Evolutionary conservation across 2,329 filamentous ascomycete genomes (phyloP), one percentile per base, ranked within the genome.

Genomic region (Alternaria sp.): DNA sequence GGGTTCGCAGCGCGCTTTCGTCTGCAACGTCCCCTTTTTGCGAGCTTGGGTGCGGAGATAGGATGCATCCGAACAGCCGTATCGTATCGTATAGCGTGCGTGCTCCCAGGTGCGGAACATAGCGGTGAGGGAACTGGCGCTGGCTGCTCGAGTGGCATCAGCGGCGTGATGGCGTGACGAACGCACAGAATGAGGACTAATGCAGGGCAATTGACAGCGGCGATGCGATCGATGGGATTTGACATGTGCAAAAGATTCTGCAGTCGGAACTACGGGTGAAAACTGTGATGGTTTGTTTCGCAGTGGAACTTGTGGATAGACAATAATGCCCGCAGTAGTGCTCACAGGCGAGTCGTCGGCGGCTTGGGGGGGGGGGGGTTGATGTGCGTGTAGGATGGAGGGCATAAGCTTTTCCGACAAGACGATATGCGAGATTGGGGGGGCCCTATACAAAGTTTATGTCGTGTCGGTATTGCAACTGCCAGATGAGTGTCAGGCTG

Each of bases 141-240:
- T 56, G 52, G 52, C 55, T 34, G 42, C 14, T 49, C n/a, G 44
- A 48, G 39, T 59, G 28, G 36, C 48, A 41, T 49, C 54, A 56
- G 57, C 61, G 49, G 57, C 61, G 44, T 53, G 32, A 43, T 58
- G 61, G 61, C 61, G 61, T 63, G 61, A 63, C 41, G 61, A 46
- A 20, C 26, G 44, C 18, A 51, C 30, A 53, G 24, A 34, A 38
- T 51, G 55, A 55, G 36, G 38, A 32, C 57, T 63, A 47, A 63
- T 63, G 61, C 61, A 63, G 57, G 57, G 57, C 32, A 44, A 18
- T 34, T 11, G 51, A 48, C 42, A 60, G 46, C 42, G 18, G 53
- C 36, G 43, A 51, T 30, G 49, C 36, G 22, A 34, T 51, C 18
- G 46, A 44, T 34, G 51, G 38, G 41, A 46, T 39, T 55, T 52